Percentiles rank a stretch among this genome's conserved stretches.
Conservation (phyloP, 805 yeast genomes). For the Suhomyces sp. region DNA sequence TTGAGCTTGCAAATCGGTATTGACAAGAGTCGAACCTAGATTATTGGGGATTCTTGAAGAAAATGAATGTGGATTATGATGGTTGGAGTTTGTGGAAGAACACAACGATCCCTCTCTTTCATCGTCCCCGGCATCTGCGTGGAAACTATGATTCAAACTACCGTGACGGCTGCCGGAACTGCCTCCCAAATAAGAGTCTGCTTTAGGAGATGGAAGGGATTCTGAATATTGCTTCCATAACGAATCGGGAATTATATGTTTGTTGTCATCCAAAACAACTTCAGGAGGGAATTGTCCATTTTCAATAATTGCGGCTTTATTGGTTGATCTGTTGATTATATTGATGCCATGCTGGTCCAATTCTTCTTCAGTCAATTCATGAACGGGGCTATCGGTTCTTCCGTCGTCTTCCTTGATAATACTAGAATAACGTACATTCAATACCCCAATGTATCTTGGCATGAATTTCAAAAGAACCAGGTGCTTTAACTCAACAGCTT, state of each 20-base stretch:
- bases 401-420: constrained; percentile 32
- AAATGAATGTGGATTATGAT: constrained; percentile 1
- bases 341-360: neutral
- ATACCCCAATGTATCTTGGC: constrained; percentile 94
- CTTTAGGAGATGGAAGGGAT: constrained; percentile 19
- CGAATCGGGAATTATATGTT: constrained; percentile 85
- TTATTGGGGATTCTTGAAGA: constrained; percentile 12
- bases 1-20: constrained; percentile 39
- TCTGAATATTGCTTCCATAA: constrained; percentile 62
- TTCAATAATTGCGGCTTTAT: neutral
- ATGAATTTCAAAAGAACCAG: constrained; percentile 75
- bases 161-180: constrained; percentile 6
- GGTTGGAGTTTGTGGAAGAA: constrained; percentile 3
- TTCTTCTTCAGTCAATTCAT: no score
- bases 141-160: constrained; percentile 5
- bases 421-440: constrained; percentile 81
- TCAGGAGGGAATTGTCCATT: constrained; percentile 52
- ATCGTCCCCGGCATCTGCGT: neutral
- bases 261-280: constrained; percentile 88
- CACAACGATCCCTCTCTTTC: neutral
- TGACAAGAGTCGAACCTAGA: constrained; percentile 36
- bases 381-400: no score
- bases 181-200: constrained; percentile 10
- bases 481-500: constrained; percentile 76
- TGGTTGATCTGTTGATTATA: constrained; percentile 1